Percentiles rank a stretch among this genome's conserved stretches.
Conservation (phyloP, 108 stramenopile species). For the Heterococcus sp. region DNA sequence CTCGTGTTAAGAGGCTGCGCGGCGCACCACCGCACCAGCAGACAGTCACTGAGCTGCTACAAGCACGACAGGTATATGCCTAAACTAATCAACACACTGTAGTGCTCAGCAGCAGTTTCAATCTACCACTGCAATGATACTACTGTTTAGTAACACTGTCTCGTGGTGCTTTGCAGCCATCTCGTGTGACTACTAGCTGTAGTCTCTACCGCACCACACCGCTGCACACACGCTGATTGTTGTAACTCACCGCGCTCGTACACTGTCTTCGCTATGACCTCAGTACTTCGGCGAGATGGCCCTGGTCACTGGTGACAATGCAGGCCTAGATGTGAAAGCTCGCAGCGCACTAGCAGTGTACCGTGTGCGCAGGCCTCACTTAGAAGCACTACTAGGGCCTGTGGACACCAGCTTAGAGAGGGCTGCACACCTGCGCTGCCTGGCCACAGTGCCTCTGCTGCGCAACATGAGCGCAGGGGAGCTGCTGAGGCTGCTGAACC, state of each 20-base stretch:
- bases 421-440: background rate
- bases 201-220: too few species aligned
- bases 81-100: too few species aligned
- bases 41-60: background rate
- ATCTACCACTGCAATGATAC: too few species aligned
- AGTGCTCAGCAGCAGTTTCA: too few species aligned
- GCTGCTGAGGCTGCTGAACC: background rate
- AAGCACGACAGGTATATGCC: background rate
- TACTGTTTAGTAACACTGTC: too few species aligned
- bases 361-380: background rate
- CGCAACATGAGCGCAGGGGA: background rate
- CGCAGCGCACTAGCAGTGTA: background rate
- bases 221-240: too few species aligned
- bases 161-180: too few species aligned
- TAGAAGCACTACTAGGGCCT: background rate
- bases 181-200: too few species aligned
- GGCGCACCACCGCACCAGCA: background rate
- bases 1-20: background rate
- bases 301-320: background rate
- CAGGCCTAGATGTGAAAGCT: background rate
- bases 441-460: background rate
- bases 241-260: too few species aligned
- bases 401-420: background rate
- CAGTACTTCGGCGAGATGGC: constrained; percentile 1
- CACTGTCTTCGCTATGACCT: too few species aligned